A percentile compares a stretch with the other conserved stretches of the same genome.
phyloP scores from a whole-genome alignment of 208 protist species.

The Trypanosoma lewisi region DNA sequence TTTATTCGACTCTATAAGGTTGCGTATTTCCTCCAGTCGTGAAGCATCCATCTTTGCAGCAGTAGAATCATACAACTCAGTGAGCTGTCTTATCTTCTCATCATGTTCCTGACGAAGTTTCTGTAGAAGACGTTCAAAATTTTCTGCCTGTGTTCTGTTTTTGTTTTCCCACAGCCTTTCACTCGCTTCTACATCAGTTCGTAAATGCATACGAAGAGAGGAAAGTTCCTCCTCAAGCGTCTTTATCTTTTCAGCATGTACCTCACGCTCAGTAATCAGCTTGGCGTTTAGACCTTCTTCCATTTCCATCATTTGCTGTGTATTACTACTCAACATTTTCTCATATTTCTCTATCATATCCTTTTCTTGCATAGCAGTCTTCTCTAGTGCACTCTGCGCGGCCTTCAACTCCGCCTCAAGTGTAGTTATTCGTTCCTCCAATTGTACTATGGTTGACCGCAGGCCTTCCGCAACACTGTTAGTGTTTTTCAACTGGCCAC shows the following conservation, averaged over 20 bases:
- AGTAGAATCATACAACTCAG: neutral
- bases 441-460: neutral
- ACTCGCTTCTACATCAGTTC: neutral
- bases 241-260: neutral
- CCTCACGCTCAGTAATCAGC: slow-evolving; percentile 10
- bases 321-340: neutral
- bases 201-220: neutral
- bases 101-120: slow-evolving; percentile 4
- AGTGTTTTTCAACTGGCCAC: slow-evolving; percentile 2
- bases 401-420: slow-evolving; percentile 11
- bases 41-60: neutral
- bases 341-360: slow-evolving; percentile 10
- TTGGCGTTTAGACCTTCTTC: neutral
- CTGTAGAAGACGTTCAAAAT: neutral
- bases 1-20: neutral
- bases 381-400: neutral
- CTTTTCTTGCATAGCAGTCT: neutral
- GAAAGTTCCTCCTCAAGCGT: slow-evolving; percentile 21
- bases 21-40: neutral
- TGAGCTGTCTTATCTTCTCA: neutral
- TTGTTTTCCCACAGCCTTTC: neutral
- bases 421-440: slow-evolving; percentile 3
- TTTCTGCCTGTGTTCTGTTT: neutral
- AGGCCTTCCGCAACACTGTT: neutral
- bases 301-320: slow-evolving; percentile 7